Percentiles rank a stretch among this genome's conserved stretches.
These are phyloP conservation scores for Xylariaceae sp. DNA, from an alignment of 2,329 filamentous ascomycete genomes.

Conservation along the genomic window DNA sequence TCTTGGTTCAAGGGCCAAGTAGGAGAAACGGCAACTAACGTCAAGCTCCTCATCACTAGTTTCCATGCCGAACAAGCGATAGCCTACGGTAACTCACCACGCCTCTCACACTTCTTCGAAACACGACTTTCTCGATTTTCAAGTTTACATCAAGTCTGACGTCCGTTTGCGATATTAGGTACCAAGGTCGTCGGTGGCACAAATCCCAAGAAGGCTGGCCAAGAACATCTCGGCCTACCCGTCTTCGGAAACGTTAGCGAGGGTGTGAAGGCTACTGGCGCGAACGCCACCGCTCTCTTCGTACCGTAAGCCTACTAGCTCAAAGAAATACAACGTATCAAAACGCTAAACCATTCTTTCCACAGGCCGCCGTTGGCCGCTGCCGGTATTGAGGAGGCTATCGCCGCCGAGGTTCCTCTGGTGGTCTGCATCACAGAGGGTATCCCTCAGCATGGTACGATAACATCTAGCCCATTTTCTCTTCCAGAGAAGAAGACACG, in stretches of 20 bases:
- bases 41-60: slow-evolving; percentile 43
- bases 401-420: slow-evolving; percentile 86
- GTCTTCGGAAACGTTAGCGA: slow-evolving; percentile 90
- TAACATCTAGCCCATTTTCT: too few species aligned
- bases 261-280: slow-evolving; percentile 84
- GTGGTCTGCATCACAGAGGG: slow-evolving; percentile 98
- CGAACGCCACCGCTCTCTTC: slow-evolving; percentile 90
- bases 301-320: slow-evolving; percentile 65
- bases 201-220: slow-evolving; percentile 97
- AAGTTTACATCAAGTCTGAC: slow-evolving; percentile 28
- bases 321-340: too few species aligned
- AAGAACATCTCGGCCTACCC: slow-evolving; percentile 82
- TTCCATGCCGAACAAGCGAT: slow-evolving; percentile 98
- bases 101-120: not conserved
- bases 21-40: not conserved
- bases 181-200: slow-evolving; percentile 97
- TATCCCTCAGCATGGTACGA: slow-evolving; percentile 96
- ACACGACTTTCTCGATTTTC: slow-evolving; percentile 2
- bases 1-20: not conserved
- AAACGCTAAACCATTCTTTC: slow-evolving; percentile 7
- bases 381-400: slow-evolving; percentile 93
- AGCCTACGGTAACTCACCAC: slow-evolving; percentile 75
- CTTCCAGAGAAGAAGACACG: slow-evolving; percentile 5
- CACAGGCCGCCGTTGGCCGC: slow-evolving; percentile 82
- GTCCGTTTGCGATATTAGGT: slow-evolving; percentile 51